Base-by-base conservation (phyloP, 2,329 filamentous ascomycete genomes). In the Cytospora leucostoma region DNA sequence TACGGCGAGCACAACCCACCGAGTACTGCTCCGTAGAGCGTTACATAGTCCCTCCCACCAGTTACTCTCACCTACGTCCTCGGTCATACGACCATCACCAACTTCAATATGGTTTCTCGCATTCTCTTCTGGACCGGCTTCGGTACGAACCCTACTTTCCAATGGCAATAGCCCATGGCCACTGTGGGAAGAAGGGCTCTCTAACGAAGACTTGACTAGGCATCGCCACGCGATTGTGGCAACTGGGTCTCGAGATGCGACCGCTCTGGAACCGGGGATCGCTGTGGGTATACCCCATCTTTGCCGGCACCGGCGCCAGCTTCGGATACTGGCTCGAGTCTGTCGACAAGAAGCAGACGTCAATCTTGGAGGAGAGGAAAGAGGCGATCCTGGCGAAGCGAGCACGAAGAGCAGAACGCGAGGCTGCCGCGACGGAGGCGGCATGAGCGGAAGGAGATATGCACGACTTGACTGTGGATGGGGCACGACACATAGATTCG, bases 241-340 rank as follows among this genome's bases (percentile, higher is more conserved):
- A 98, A 79, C 89, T 99, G 76, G 95, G 94, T 74, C 95, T 99
- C 76, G 93, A 99, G 82, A 97, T 96, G 93, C 92, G 93, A 67
- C 95, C 94, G 59, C 89, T 97, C 78, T 92, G 98, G 84, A 88
- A 90, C 79, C 87, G 84, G 73, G 84, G 89, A 75, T 90, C 90
- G 61, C 86, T 97, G 73, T 96, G 92, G 90, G 92, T 88, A 58
- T 99, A 97, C 81, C 95, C 95, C 61, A 79, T 94, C 71, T 99
- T 95, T 79, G 93, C 88, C 64, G 85, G 85, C 70, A 86, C 92
- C 67, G 93, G 93, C 71, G 93, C 89, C 71, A 92, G 90, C 79
- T 97, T 98, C 79, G 95, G 95, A 70, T 97, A 97, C 84, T 99
- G 94, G 93, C 82, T 99, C 71, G 88, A 93, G 81, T 91, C 92